Base-by-base conservation (phyloP, 2,329 filamentous ascomycete genomes). In the Fusarium sp. region DNA sequence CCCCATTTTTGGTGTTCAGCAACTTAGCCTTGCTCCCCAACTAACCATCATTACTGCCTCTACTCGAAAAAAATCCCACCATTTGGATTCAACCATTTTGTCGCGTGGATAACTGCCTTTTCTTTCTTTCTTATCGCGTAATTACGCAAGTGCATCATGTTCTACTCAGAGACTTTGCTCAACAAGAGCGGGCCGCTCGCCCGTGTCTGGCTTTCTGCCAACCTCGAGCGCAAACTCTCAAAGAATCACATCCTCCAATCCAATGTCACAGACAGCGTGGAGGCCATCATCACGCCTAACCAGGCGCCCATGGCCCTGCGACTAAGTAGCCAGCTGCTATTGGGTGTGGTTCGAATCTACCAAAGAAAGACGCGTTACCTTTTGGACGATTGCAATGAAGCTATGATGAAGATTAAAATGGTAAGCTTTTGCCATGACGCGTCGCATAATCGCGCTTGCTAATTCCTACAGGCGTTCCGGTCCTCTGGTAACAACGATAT, bases 351-450 rank as follows among this genome's bases (percentile, higher is more conserved):
- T 75, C 91, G 95, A 79, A 99, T 99, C 78, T 99, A 99, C 83
- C 97, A 95, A 82, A 89, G 96, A 78, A 99, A 99, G 84, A 95
- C 96, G 78, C 92, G 95, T 77, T 99, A 99, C 82, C 85, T 99
- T 54, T 86, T 98, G 50, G 96, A 99, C 78, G 96, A 99, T 80
- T 99, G 96, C 83, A 98, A 97, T 78, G 96, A 99, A 83, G 95
- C 95, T 41, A 86, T 99, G 73, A 91, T 97, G 87, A 98, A 98
- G 85, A 98, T 99, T 77, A 98, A 98, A 80, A 97, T 98, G 94
- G 95, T 98, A 83, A 42, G 86, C 49, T 35, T 18, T 38, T 35
- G 8, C 14, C 17, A 27, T 38, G 35, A 46, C 48, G 38, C 53
- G 48, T 56, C 20, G 30, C 27, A 33, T 53, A 42, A 55, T 38